Conservation (phyloP, 345 rosid genomes). For the Citrus hindsii region DNA sequence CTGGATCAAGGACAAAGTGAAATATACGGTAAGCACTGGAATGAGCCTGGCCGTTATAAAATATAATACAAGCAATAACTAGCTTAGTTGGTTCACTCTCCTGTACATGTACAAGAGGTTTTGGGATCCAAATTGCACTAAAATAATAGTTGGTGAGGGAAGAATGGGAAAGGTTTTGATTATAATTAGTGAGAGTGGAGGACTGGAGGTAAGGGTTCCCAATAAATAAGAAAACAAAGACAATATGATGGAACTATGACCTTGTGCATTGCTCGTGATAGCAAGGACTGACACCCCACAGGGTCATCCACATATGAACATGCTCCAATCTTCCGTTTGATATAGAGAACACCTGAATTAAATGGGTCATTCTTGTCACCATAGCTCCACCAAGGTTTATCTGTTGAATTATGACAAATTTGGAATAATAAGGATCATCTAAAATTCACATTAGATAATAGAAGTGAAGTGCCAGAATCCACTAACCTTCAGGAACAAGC, state of each 20-base stretch:
- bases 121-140: background rate
- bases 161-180: background rate
- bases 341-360: constrained; percentile 77
- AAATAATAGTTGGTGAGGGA: background rate
- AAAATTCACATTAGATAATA: constrained; percentile 11
- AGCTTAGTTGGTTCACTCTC: background rate
- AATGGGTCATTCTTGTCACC: constrained; percentile 75
- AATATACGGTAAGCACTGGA: constrained; percentile 7
- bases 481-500: constrained; percentile 77
- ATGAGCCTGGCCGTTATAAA: background rate
- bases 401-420: constrained; percentile 31
- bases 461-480: constrained; percentile 16
- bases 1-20: constrained; percentile 34
- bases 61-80: background rate
- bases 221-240: background rate
- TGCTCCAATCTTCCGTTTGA: constrained; percentile 95
- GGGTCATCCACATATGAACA: constrained; percentile 98
- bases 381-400: constrained; percentile 82
- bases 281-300: constrained; percentile 82
- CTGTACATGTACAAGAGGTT: background rate
- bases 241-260: constrained; percentile 27
- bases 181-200: background rate
- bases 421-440: constrained; percentile 3
- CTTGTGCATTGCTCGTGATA: constrained; percentile 98
- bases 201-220: background rate